phyloP scores from a whole-genome alignment of 2,329 filamentous ascomycete genomes.

The Mariannaea sp. region DNA sequence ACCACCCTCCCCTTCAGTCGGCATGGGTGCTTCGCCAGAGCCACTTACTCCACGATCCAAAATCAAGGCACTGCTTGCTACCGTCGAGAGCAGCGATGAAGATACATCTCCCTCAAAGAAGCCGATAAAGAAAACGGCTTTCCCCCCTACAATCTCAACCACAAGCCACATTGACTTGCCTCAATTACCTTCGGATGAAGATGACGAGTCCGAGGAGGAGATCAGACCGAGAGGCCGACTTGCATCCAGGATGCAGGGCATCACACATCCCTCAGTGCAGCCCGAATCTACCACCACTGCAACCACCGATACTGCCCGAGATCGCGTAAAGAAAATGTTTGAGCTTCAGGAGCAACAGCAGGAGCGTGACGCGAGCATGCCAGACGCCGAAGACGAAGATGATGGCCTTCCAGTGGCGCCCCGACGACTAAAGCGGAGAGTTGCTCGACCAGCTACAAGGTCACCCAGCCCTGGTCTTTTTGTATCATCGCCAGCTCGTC shows the following conservation, averaged over 20 bases:
- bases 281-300: slow-evolving; percentile 20
- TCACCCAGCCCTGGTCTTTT: slow-evolving; percentile 56
- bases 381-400: slow-evolving; percentile 46
- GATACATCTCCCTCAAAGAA: slow-evolving; percentile 38
- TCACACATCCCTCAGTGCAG: slow-evolving; percentile 25
- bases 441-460: slow-evolving; percentile 41
- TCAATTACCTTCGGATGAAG: slow-evolving; percentile 40
- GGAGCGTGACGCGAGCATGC: slow-evolving; percentile 37
- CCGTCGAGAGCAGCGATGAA: slow-evolving; percentile 56
- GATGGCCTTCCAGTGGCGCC: slow-evolving; percentile 49
- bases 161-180: slow-evolving; percentile 12
- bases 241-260: slow-evolving; percentile 65
- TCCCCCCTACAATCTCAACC: slow-evolving; percentile 20
- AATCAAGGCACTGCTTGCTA: slow-evolving; percentile 57
- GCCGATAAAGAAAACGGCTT: slow-evolving; percentile 18
- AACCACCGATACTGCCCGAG: slow-evolving; percentile 42
- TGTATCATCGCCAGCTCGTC: slow-evolving; percentile 55
- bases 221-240: slow-evolving; percentile 65
- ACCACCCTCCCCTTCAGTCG: slow-evolving; percentile 51
- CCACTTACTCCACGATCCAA: slow-evolving; percentile 59
- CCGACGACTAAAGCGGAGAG: slow-evolving; percentile 47
- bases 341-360: slow-evolving; percentile 37
- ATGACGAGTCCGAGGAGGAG: slow-evolving; percentile 46
- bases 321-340: slow-evolving; percentile 52
- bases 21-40: slow-evolving; percentile 48